phyloP scores from a whole-genome alignment of 805 yeast genomes.

The Diddensiella santjacobensis region DNA sequence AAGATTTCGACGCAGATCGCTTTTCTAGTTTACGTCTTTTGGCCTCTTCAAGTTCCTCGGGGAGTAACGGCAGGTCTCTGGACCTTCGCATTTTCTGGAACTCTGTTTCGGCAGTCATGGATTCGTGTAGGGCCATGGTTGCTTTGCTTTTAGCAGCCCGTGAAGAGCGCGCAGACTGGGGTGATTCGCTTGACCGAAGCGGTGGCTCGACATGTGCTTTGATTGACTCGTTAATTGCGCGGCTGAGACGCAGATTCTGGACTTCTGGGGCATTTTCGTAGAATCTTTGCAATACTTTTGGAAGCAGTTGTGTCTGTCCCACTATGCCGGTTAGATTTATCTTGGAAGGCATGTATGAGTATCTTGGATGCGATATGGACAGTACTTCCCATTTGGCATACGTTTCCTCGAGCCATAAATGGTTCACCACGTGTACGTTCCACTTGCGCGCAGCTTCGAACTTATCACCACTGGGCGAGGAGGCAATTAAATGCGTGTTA shows the following conservation, averaged over 20 bases:
- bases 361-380: slow-evolving; percentile 45
- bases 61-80: slow-evolving; percentile 38
- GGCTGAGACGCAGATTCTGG: background rate
- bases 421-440: slow-evolving; percentile 66
- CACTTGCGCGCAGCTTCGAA: slow-evolving; percentile 70
- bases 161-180: slow-evolving; percentile 1
- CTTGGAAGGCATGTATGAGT: slow-evolving; percentile 43
- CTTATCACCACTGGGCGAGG: slow-evolving; percentile 66
- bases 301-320: slow-evolving; percentile 49
- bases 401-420: slow-evolving; percentile 85
- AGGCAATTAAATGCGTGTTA: slow-evolving; percentile 71
- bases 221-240: slow-evolving; percentile 1
- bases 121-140: slow-evolving; percentile 57
- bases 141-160: slow-evolving; percentile 62
- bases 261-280: slow-evolving; percentile 27
- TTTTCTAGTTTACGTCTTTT: slow-evolving; percentile 20
- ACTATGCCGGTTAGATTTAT: slow-evolving; percentile 44
- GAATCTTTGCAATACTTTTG: slow-evolving; percentile 41
- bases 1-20: background rate
- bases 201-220: slow-evolving; percentile 9
- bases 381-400: slow-evolving; percentile 57
- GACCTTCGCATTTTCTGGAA: slow-evolving; percentile 53
- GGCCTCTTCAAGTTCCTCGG: slow-evolving; percentile 38
- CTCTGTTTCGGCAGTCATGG: slow-evolving; percentile 63
- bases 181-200: slow-evolving; percentile 3